Evolutionary conservation across 2,329 filamentous ascomycete genomes (phyloP).

Genomic region (Tolypocladium guangdongense): DNA sequence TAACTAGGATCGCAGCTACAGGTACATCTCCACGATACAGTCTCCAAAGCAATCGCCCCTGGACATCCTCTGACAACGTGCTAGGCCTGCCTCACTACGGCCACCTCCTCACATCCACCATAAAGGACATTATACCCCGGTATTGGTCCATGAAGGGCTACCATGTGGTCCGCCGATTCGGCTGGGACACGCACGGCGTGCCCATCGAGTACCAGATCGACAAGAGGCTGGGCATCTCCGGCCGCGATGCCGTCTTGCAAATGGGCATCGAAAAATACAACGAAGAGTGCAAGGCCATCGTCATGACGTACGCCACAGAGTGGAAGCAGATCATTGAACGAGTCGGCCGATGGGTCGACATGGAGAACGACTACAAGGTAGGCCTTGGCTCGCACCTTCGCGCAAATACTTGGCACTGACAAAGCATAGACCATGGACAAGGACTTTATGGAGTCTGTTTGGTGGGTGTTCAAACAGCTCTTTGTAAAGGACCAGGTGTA

Average conservation of each 20-base stretch:
- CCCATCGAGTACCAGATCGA: slow-evolving; percentile 97
- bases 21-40: no score
- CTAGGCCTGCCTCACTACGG: slow-evolving; percentile 58
- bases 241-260: slow-evolving; percentile 75
- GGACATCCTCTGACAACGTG: slow-evolving; percentile 13
- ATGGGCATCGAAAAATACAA: slow-evolving; percentile 87
- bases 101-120: slow-evolving; percentile 81
- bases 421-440: slow-evolving; percentile 70
- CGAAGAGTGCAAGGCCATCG: slow-evolving; percentile 79
- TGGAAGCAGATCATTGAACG: slow-evolving; percentile 84
- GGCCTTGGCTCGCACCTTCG: no score
- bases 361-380: slow-evolving; percentile 93
- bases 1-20: no score
- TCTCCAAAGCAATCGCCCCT: no score
- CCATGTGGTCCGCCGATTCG: slow-evolving; percentile 84
- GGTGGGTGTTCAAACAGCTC: slow-evolving; percentile 94
- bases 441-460: slow-evolving; percentile 87
- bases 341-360: slow-evolving; percentile 91
- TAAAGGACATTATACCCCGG: slow-evolving; percentile 92
- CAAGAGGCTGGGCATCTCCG: slow-evolving; percentile 84
- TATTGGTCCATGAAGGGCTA: slow-evolving; percentile 98
- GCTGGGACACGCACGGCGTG: slow-evolving; percentile 89
- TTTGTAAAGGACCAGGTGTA: slow-evolving; percentile 87
- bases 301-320: slow-evolving; percentile 80
- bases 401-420: background rate